Base-by-base conservation (phyloP, 169 alveolate genomes). In the Eimeria necatrix region DNA sequence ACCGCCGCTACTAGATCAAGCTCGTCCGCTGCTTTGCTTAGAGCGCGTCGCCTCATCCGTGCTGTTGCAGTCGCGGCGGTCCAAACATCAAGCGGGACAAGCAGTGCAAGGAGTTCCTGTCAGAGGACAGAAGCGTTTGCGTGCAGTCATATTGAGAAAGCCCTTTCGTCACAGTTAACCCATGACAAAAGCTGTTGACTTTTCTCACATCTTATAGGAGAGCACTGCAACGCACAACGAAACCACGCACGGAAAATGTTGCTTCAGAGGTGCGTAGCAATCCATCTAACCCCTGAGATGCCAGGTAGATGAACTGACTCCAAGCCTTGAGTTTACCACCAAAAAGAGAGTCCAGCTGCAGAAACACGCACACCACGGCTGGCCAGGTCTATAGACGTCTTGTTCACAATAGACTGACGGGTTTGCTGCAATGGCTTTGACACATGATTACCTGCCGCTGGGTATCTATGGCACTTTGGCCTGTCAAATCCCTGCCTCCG, bases 281-380 rank as follows among this genome's bases (percentile, higher is more conserved):
- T 59, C 93, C 93, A 16, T 85, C 93, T 4, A 80, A 78, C 56
- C 93, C 93, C 4, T 85, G 81, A 46, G 93, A 59, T n/a, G 93
- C 46, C 26, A 85, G 61, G 93, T 85, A 85, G 68, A 85, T 22
- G 26, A 85, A 85, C 51, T 59, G 81, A n/a, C 93, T 85, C 93
- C 93, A 85, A 32, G 93, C 81, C 16, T 85, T 85, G 60, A 85
- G 80, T 41, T 59, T 59, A 48, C 93, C 93, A 26, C 80, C 93
- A n/a, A 85, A 85, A 24, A 85, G 80, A 2, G 81, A 26, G 52
- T 85, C 93, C 70, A 85, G 93, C 93, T 85, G 93, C 93, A 85
- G n/a, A 20, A 3, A 6, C 64, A 85, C 46, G 48, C 49, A 61
- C 12, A 18, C 8, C 14, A 48, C 48, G 22, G 16, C 9, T 7